phyloP scores from a whole-genome alignment of 495 filamentous ascomycete species.

The Cercophora newfieldiana region DNA sequence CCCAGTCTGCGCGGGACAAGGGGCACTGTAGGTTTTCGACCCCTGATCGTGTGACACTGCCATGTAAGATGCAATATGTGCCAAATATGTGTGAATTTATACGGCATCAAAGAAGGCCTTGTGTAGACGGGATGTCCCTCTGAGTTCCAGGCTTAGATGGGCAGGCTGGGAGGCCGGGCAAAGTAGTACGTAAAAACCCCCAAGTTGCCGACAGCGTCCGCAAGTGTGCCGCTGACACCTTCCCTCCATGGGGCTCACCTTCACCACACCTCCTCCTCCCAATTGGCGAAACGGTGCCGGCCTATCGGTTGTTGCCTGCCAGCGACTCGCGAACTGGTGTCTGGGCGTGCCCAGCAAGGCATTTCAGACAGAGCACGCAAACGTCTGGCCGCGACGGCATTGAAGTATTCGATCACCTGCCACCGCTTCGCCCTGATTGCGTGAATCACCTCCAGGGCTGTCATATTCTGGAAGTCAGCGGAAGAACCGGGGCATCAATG shows the following conservation, averaged over 20 bases:
- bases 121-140: no score
- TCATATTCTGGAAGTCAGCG: neutral
- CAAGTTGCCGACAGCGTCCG: neutral
- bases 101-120: no score
- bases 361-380: neutral
- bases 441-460: neutral
- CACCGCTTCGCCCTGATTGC: neutral
- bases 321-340: neutral
- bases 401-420: neutral
- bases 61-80: no score
- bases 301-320: neutral
- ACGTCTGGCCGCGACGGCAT: neutral
- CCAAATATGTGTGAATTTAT: no score
- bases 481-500: conserved; percentile 3
- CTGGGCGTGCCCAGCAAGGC: neutral
- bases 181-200: neutral
- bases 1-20: no score
- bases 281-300: neutral
- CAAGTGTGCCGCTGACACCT: neutral
- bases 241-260: neutral
- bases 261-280: neutral
- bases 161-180: neutral
- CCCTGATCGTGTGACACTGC: no score
- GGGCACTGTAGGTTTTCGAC: no score
- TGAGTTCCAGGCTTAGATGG: no score